phyloP scores from a whole-genome alignment of 116 monocot species.

The Dioscorea cayenensis region DNA sequence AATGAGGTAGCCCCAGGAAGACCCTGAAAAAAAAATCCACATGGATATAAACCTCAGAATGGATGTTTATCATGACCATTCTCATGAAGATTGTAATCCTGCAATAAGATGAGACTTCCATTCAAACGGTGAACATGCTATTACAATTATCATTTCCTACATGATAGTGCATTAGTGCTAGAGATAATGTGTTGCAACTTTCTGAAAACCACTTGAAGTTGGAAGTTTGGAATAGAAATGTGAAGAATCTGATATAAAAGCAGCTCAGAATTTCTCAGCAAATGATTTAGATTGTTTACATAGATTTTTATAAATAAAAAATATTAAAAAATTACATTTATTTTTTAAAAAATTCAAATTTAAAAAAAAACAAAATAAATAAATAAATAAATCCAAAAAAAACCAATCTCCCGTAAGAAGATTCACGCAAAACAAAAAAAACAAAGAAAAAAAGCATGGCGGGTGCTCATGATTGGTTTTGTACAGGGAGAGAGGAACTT shows the following conservation, averaged over 20 bases:
- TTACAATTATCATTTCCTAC: background rate
- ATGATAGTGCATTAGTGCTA: background rate
- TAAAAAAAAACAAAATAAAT: no score
- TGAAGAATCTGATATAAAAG: background rate
- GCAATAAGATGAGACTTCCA: background rate
- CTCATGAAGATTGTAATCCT: background rate
- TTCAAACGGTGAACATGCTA: background rate
- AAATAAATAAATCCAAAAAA: no score
- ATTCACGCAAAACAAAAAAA: no score
- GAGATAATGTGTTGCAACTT: background rate
- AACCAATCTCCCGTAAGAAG: no score
- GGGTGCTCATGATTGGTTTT: no score
- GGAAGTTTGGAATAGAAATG: background rate
- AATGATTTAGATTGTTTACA: no score
- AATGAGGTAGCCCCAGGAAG: conserved; percentile 84
- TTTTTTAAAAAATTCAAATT: no score
- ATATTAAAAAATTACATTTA: no score
- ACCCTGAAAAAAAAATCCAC: conserved; percentile 41
- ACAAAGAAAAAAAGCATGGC: no score
- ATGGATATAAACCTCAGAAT: background rate
- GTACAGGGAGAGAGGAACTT: no score
- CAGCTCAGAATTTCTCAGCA: no score
- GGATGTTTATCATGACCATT: background rate
- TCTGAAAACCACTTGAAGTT: background rate
- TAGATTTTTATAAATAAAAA: no score